Evolutionary conservation across 192 early-diverging fungal species (phyloP).

Genomic region (Linnemannia exigua): DNA sequence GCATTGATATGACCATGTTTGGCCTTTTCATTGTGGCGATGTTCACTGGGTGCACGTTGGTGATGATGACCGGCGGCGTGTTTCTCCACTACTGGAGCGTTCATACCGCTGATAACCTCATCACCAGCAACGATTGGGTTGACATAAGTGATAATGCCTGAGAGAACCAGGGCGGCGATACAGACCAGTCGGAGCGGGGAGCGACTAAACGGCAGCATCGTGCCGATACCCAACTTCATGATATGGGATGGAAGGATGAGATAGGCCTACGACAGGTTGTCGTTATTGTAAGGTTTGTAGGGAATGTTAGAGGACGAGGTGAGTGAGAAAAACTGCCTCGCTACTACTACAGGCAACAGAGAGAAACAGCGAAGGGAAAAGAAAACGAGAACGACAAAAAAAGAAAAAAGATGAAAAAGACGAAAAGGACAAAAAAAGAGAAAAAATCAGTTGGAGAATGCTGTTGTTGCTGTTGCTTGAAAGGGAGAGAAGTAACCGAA

Average conservation of each 20-base stretch:
- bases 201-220: conserved; percentile 3
- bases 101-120: not conserved
- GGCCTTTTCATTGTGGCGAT: not conserved
- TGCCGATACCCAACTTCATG: conserved; percentile 10
- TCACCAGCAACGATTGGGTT: conserved; percentile 1
- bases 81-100: not conserved
- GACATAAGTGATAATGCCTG: not conserved
- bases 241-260: not conserved
- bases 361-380: not conserved
- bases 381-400: not conserved
- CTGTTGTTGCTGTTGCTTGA: not conserved
- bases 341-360: not conserved
- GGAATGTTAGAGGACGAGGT: not conserved
- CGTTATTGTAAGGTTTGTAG: not conserved
- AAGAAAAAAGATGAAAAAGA: not conserved
- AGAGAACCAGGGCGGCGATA: conserved; percentile 8
- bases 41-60: no score
- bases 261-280: no score
- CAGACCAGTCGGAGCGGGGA: conserved; percentile 11
- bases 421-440: not conserved
- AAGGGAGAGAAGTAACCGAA: not conserved
- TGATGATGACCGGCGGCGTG: conserved; percentile 2
- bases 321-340: not conserved
- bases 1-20: not conserved
- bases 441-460: not conserved